phyloP scores from a whole-genome alignment of 768 basidiomycete genomes.

The Leccinum boreale region DNA sequence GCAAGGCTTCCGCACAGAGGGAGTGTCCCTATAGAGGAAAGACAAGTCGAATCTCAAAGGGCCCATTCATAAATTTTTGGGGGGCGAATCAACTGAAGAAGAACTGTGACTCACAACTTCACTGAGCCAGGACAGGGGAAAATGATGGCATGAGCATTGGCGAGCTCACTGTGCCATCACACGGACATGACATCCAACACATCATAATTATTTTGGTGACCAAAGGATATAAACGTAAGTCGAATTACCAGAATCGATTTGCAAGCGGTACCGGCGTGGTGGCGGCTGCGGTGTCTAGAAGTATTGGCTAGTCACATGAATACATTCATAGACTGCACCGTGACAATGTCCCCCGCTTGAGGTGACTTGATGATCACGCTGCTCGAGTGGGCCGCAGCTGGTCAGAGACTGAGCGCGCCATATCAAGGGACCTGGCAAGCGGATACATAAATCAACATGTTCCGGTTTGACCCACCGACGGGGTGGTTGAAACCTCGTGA shows the following conservation, averaged over 20 bases:
- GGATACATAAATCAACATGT: neutral
- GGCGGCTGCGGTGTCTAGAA: slow-evolving; percentile 8
- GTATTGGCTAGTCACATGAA: neutral
- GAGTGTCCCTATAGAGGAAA: neutral
- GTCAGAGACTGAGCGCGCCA: neutral
- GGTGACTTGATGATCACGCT: slow-evolving; percentile 4
- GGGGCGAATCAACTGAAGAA: slow-evolving; percentile 15
- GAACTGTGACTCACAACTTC: neutral
- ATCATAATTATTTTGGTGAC: slow-evolving; percentile 9
- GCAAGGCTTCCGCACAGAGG: neutral
- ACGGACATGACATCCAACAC: slow-evolving; percentile 28
- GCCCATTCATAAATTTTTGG: neutral
- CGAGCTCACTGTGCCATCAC: slow-evolving; percentile 11
- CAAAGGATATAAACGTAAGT: slow-evolving; percentile 15
- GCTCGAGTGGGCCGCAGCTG: neutral
- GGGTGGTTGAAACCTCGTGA: slow-evolving; percentile 16
- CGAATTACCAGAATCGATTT: slow-evolving; percentile 14
- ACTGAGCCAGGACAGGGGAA: neutral
- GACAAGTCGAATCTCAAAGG: slow-evolving; percentile 6
- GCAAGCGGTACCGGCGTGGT: slow-evolving; percentile 22
- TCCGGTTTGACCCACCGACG: slow-evolving; percentile 4
- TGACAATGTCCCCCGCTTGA: slow-evolving; percentile 2
- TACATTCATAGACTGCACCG: neutral
- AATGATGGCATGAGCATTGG: slow-evolving; percentile 4
- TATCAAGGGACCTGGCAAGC: neutral